Evolutionary conservation across 495 filamentous ascomycete genomes (phyloP).

Genomic region (Neurospora sp.): DNA sequence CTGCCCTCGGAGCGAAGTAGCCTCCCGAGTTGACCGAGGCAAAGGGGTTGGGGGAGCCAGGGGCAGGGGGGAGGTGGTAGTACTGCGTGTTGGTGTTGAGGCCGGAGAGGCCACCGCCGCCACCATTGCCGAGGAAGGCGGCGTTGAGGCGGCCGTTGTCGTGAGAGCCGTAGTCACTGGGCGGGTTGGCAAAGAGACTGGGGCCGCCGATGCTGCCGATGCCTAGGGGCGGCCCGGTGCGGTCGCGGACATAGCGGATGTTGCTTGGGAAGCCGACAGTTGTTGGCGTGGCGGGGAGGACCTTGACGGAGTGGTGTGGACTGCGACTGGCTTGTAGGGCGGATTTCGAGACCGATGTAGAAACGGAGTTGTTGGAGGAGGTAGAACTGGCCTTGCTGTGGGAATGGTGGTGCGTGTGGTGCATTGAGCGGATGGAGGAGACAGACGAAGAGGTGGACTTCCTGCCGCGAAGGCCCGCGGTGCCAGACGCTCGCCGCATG

Average conservation of each 20-base stretch:
- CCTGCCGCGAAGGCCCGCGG: conserved; percentile 61
- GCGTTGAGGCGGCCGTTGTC: not conserved
- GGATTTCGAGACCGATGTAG: conserved; percentile 55
- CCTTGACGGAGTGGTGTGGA: conserved; percentile 85
- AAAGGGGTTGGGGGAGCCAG: not conserved
- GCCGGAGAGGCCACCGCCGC: not conserved
- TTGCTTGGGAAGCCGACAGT: conserved; percentile 71
- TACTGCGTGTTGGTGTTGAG: not conserved
- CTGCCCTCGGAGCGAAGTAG: not conserved
- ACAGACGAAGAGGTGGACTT: conserved; percentile 96
- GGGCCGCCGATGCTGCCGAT: conserved; percentile 11
- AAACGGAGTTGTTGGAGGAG: conserved; percentile 68
- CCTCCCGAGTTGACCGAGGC: conserved; percentile 3
- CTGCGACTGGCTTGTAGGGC: conserved; percentile 53
- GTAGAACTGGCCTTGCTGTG: conserved; percentile 94
- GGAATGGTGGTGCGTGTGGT: conserved; percentile 74
- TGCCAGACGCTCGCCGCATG: conserved; percentile 61
- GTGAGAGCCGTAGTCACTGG: not conserved
- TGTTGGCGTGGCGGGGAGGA: conserved; percentile 86
- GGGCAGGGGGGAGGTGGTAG: not conserved
- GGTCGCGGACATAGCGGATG: conserved; percentile 69
- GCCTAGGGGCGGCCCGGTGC: conserved; percentile 25
- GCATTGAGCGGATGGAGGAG: conserved; percentile 84
- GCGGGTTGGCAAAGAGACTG: conserved; percentile 9
- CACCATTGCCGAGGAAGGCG: not conserved